Evolutionary conservation across 495 filamentous ascomycete species (phyloP).

Genomic region (Daldinia childiae): DNA sequence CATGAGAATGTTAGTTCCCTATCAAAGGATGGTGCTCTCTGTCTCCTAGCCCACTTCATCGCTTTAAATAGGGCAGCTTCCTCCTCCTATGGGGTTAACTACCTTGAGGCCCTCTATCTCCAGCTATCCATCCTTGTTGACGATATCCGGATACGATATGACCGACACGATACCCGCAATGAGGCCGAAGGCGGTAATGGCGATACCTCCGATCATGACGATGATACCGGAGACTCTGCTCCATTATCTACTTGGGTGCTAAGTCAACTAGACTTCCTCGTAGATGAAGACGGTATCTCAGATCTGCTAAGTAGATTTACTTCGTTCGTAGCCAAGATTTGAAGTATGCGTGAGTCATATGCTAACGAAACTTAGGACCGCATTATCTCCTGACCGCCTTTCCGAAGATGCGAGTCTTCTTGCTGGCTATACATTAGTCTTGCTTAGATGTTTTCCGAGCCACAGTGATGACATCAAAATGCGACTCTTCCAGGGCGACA

Average conservation of each 20-base stretch:
- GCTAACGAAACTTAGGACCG: slow-evolving; percentile 41
- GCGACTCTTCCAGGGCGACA: slow-evolving; percentile 89
- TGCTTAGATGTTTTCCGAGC: slow-evolving; percentile 86
- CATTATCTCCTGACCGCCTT: slow-evolving; percentile 43
- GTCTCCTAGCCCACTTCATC: slow-evolving; percentile 85
- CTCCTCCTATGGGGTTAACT: slow-evolving; percentile 60
- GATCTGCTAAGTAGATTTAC: slow-evolving; percentile 52
- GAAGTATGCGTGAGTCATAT: slow-evolving; percentile 2
- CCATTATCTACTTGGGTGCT: slow-evolving; percentile 47
- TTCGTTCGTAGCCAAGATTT: slow-evolving; percentile 46
- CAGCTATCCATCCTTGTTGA: slow-evolving; percentile 44
- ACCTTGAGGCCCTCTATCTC: slow-evolving; percentile 66
- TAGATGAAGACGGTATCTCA: slow-evolving; percentile 53
- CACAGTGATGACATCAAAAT: slow-evolving; percentile 91
- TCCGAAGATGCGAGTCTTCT: slow-evolving; percentile 74
- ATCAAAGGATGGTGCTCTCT: slow-evolving; percentile 61
- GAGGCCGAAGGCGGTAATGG: slow-evolving; percentile 4
- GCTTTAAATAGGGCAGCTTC: slow-evolving; percentile 69
- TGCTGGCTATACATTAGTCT: slow-evolving; percentile 85
- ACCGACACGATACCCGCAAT: not conserved
- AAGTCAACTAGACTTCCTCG: slow-evolving; percentile 48
- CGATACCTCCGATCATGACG: slow-evolving; percentile 30
- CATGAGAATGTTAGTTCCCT: not conserved
- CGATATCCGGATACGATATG: slow-evolving; percentile 52
- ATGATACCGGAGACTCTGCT: slow-evolving; percentile 36